Conservation (phyloP, 2,329 filamentous ascomycete species). For the Eurotiales sp. region DNA sequence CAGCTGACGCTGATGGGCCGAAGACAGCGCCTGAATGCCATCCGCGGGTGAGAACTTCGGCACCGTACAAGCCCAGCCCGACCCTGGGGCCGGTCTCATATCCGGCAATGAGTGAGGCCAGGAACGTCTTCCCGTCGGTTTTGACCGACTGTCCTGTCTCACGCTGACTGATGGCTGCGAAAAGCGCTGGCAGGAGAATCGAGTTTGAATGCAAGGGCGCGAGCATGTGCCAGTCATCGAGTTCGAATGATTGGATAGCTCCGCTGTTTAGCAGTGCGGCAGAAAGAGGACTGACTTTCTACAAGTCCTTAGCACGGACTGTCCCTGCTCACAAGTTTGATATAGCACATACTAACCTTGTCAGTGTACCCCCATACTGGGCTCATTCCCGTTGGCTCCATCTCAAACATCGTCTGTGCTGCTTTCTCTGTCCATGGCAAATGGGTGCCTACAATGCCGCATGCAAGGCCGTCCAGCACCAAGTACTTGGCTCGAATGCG, state of each 20-base stretch:
- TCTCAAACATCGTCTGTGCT: constrained; percentile 1
- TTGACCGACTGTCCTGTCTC: constrained; percentile 6
- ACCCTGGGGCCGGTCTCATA: constrained; percentile 40
- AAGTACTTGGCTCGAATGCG: constrained; percentile 39
- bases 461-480: constrained; percentile 43
- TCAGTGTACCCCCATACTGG: constrained; percentile 16
- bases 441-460: constrained; percentile 19
- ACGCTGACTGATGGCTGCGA: constrained; percentile 28
- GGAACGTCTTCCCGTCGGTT: constrained; percentile 28
- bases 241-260: constrained; percentile 44
- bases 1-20: constrained; percentile 34
- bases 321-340: too few relatives aligned
- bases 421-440: constrained; percentile 10
- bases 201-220: constrained; percentile 40
- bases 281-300: constrained; percentile 35
- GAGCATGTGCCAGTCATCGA: constrained; percentile 43
- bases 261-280: constrained; percentile 43
- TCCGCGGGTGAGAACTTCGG: constrained; percentile 36
- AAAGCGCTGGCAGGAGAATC: constrained; percentile 38
- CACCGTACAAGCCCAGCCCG: constrained; percentile 35
- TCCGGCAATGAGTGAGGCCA: constrained; percentile 37
- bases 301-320: not conserved
- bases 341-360: constrained; percentile 11
- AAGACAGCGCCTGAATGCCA: constrained; percentile 43
- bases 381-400: constrained; percentile 26